These are phyloP conservation scores for Ailanthus altissimus DNA, from an alignment of 345 rosid genomes.

Conservation along the genomic window DNA sequence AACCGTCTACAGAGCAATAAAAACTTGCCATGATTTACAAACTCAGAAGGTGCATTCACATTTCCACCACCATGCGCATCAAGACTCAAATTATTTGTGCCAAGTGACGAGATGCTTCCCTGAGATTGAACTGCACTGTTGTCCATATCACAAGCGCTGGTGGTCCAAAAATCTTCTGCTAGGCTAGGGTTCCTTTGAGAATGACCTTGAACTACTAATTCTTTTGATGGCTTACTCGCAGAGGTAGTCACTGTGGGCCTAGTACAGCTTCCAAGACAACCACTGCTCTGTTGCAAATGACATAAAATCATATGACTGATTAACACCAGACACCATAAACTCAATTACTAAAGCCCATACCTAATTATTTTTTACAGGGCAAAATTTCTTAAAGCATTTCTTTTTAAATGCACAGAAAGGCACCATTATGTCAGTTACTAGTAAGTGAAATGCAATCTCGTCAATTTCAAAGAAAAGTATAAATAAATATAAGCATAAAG, in stretches of 20 bases:
- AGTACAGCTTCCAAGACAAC: constrained; percentile 75
- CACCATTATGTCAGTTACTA: not conserved
- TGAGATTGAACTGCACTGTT: constrained; percentile 59
- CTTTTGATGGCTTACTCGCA: constrained; percentile 37
- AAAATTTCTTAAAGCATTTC: not conserved
- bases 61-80: constrained; percentile 43
- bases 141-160: constrained; percentile 73
- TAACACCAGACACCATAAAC: constrained; percentile 17
- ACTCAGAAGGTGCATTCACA: constrained; percentile 49
- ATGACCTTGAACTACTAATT: constrained; percentile 24
- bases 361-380: not conserved
- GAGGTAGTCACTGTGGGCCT: constrained; percentile 36
- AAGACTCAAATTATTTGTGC: constrained; percentile 51
- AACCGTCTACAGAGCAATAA: constrained; percentile 15
- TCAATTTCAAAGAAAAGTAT: not conserved
- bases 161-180: constrained; percentile 67
- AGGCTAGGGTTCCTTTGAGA: constrained; percentile 41
- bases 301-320: constrained; percentile 31
- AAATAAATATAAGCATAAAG: not conserved
- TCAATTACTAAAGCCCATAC: constrained; percentile 7
- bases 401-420: not conserved
- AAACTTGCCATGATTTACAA: constrained; percentile 68
- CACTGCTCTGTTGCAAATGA: constrained; percentile 86
- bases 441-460: not conserved
- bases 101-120: constrained; percentile 65